These are phyloP conservation scores for Neocatenulostroma microsporum DNA, from an alignment of 2,329 filamentous ascomycete genomes.

Conservation along the genomic window DNA sequence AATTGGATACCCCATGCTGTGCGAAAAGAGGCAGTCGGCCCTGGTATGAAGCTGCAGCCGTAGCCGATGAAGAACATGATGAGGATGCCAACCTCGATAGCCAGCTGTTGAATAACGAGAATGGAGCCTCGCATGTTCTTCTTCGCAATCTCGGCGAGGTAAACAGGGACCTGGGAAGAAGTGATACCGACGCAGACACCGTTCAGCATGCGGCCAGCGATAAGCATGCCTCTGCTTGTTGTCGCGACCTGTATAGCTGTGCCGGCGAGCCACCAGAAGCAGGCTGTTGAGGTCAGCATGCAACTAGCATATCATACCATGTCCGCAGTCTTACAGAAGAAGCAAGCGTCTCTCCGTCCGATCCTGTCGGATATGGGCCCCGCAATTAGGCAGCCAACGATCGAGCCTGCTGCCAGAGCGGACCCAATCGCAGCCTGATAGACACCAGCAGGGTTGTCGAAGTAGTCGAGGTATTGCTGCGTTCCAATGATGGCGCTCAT, in stretches of 20 bases:
- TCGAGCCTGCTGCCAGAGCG: constrained; percentile 43
- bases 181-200: constrained; percentile 38
- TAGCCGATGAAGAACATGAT: constrained; percentile 45
- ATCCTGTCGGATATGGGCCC: constrained; percentile 41
- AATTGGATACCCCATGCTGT: constrained; percentile 43
- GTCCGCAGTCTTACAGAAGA: neutral
- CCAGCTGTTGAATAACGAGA: constrained; percentile 39
- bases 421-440: constrained; percentile 45
- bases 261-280: constrained; percentile 43
- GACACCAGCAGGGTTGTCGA: constrained; percentile 43
- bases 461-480: constrained; percentile 43
- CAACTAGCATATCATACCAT: constrained; percentile 4
- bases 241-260: constrained; percentile 36
- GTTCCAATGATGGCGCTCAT: constrained; percentile 49
- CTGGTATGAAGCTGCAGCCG: constrained; percentile 37
- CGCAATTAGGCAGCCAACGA: constrained; percentile 41
- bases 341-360: constrained; percentile 41
- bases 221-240: constrained; percentile 35
- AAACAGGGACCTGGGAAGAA: constrained; percentile 39
- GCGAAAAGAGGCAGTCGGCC: constrained; percentile 34
- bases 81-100: constrained; percentile 39
- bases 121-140: constrained; percentile 37
- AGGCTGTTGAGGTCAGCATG: constrained; percentile 27
- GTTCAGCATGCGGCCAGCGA: constrained; percentile 37
- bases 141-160: constrained; percentile 39